Evolutionary conservation across 805 yeast species (phyloP), one percentile per base, ranked within the genome.

Genomic region (Candida insectorum): DNA sequence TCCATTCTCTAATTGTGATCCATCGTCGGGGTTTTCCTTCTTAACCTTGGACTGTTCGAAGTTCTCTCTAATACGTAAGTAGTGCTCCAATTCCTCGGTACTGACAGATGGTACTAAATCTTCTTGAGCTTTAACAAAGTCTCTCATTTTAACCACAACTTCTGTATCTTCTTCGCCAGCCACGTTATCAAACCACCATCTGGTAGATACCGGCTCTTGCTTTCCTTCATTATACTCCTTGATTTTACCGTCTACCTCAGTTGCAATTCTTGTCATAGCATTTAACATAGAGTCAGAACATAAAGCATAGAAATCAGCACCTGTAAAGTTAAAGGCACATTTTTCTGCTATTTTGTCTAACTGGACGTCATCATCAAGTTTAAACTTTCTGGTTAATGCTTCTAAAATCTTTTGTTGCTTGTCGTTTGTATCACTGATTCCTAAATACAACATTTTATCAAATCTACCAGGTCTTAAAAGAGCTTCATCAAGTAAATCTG

Each of bases 261-360:
- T 69, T 1, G 97, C 96, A 0, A 82, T 79, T 45, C 97, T 67
- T 1, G 93, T 85, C 97, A 93, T 91, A 2, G 97, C 96, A 57
- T 87, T 87, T 47, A 91, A 70, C 93, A 91, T 87, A 0, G 97
- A 85, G 58, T 93, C 97, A 0, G 95, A 84, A 53, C 97, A 87
- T 39, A 93, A 64, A 0, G 97, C 98, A 58, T 93, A 93, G 60
- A 93, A 91, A 57, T 93, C 98, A 4, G 98, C 98, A 44, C 98
- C 98, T 0, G 98, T 91, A 53, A 79, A 89, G n/a, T 86, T 87
- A 53, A 79, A 87, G 0, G 95, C 85, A 60, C 97, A 88, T 5
- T 61, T 57, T 12, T 71, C 69, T 0, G 95, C 91, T 16, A 93
- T 60, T 5, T 51, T 49, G 2, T 51, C 47, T 37, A 89, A 60